Percentiles rank a stretch among this genome's conserved stretches.
Evolutionary conservation across 1,284 basidiomycete genomes (phyloP).

Genomic region (Cryptococcus floricola): DNA sequence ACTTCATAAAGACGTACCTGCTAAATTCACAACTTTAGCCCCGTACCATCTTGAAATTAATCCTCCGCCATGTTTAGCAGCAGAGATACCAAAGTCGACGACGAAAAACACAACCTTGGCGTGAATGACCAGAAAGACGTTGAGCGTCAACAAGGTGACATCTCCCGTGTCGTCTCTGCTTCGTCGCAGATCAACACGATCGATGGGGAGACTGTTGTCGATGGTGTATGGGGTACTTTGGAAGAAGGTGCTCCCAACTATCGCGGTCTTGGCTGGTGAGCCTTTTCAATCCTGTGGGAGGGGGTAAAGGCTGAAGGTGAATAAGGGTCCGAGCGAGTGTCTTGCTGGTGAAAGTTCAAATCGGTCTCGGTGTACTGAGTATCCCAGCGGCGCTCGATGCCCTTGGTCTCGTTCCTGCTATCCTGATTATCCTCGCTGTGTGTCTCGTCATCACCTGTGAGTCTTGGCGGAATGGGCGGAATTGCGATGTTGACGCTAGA

Average conservation of each 20-base stretch:
- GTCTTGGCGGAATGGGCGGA: not conserved
- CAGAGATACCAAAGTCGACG: too few species aligned
- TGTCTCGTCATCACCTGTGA: constrained; percentile 40
- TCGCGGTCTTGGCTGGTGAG: constrained; percentile 36
- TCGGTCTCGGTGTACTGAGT: constrained; percentile 40
- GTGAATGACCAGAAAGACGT: too few species aligned
- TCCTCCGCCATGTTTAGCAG: too few species aligned
- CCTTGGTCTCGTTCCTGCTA: constrained; percentile 38
- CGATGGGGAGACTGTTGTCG: constrained; percentile 8
- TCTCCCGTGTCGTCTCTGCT: not conserved
- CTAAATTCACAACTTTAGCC: too few species aligned
- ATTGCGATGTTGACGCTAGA: not conserved
- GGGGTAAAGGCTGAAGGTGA: not conserved
- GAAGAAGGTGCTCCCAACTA: constrained; percentile 41
- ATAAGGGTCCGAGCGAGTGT: constrained; percentile 33
- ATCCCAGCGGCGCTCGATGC: constrained; percentile 32
- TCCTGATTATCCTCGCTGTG: constrained; percentile 38
- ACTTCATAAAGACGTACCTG: too few species aligned
- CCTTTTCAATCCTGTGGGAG: not conserved
- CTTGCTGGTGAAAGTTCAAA: constrained; percentile 39
- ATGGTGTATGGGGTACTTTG: constrained; percentile 43
- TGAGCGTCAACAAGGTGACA: not conserved
- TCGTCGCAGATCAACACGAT: not conserved
- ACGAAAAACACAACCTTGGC: too few species aligned
- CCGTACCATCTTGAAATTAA: too few species aligned